Conservation (phyloP, 1,284 basidiomycete genomes). For the Ceratobasidium sp. region DNA sequence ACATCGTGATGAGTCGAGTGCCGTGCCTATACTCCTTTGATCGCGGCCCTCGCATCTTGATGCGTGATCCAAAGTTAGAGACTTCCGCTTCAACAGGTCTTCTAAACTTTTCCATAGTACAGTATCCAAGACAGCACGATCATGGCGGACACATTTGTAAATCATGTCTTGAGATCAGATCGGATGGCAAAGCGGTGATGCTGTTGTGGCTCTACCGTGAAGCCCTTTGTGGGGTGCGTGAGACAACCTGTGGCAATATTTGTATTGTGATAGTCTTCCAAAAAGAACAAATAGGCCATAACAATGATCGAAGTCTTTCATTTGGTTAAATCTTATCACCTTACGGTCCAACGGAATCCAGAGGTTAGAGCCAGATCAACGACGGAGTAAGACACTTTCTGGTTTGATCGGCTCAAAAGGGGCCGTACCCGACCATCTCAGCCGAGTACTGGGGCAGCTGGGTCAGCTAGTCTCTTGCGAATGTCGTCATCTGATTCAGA, state of each 20-base stretch:
- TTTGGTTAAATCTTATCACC: too few species aligned
- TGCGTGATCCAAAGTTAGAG: neutral
- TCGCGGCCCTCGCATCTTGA: neutral
- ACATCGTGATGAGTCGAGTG: neutral
- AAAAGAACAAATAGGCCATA: constrained; percentile 1
- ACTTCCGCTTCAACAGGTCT: neutral
- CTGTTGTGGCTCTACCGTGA: neutral
- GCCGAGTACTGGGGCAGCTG: neutral
- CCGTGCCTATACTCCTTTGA: neutral
- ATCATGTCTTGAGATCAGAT: neutral
- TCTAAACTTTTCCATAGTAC: neutral
- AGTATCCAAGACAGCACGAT: neutral
- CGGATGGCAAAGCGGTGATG: neutral
- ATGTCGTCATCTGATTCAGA: neutral
- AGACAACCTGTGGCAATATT: neutral
- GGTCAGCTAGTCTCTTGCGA: neutral
- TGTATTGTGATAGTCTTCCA: neutral
- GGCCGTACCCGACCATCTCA: neutral
- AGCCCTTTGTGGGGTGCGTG: neutral
- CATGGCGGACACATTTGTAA: neutral
- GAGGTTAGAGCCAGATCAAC: too few species aligned
- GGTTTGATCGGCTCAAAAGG: neutral
- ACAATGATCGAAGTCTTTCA: neutral
- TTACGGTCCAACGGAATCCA: too few species aligned
- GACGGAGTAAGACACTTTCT: neutral